phyloP scores from a whole-genome alignment of 169 alveolate species.

The Perkinsus marinus region DNA sequence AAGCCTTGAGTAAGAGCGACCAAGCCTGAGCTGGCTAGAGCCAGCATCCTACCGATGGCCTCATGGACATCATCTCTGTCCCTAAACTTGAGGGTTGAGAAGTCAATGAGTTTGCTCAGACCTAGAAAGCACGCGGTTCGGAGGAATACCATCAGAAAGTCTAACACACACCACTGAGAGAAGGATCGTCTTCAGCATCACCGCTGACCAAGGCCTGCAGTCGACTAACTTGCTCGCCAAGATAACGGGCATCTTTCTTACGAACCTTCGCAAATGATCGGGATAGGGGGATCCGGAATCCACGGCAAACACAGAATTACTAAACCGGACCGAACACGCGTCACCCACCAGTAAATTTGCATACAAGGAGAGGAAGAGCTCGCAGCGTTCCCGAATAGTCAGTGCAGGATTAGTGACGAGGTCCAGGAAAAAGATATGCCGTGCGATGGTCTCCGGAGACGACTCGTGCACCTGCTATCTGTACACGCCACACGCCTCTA shows the following conservation, averaged over 20 bases:
- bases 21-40: too few relatives aligned
- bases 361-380: constrained; percentile 2
- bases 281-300: too few relatives aligned
- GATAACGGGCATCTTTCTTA: constrained; percentile 43
- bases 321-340: too few relatives aligned
- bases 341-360: not conserved
- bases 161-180: not conserved
- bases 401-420: constrained; percentile 39
- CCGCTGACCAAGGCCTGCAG: constrained; percentile 24
- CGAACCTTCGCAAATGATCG: too few relatives aligned
- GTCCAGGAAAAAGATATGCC: constrained; percentile 48
- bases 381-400: constrained; percentile 43
- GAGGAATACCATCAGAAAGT: not conserved
- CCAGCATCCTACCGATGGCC: not conserved
- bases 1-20: too few relatives aligned
- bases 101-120: not conserved
- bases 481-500: not conserved
- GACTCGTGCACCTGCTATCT: constrained; percentile 47
- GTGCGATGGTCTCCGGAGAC: constrained; percentile 44
- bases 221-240: constrained; percentile 11
- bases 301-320: too few relatives aligned
- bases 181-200: not conserved
- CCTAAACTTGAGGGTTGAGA: not conserved
- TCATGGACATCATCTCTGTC: not conserved
- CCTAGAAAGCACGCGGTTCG: not conserved